These are phyloP conservation scores for Lentinus brumalis DNA, from an alignment of 768 basidiomycete genomes.

Conservation along the genomic window DNA sequence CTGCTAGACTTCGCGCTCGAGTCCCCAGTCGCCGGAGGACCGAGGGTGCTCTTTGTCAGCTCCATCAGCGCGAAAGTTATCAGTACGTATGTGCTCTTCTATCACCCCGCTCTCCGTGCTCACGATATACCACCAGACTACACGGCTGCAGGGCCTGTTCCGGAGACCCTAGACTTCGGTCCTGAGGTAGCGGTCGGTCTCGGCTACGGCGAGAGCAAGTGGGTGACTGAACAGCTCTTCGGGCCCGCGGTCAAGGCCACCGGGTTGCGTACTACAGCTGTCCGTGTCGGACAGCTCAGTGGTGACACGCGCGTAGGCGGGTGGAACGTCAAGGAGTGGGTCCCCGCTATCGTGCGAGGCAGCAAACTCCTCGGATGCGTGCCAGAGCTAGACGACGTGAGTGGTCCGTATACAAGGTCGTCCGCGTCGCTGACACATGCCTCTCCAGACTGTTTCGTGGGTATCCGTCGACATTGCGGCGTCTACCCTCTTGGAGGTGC, in stretches of 20 bases:
- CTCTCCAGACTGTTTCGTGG: slow-evolving; percentile 5
- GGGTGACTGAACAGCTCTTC: slow-evolving; percentile 35
- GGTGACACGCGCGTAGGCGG: slow-evolving; percentile 30
- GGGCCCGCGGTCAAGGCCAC: slow-evolving; percentile 28
- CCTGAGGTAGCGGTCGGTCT: slow-evolving; percentile 27
- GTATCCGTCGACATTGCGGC: slow-evolving; percentile 10
- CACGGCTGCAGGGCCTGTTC: background rate
- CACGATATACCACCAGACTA: slow-evolving; percentile 1
- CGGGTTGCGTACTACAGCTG: slow-evolving; percentile 34
- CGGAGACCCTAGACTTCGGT: slow-evolving; percentile 13
- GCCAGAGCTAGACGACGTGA: slow-evolving; percentile 39
- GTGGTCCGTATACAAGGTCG: slow-evolving; percentile 9
- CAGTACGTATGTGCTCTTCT: slow-evolving; percentile 18
- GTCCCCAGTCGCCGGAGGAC: slow-evolving; percentile 7
- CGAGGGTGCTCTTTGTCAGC: slow-evolving; percentile 30
- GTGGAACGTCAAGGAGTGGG: slow-evolving; percentile 40
- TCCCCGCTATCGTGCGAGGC: slow-evolving; percentile 41
- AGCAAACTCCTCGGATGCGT: slow-evolving; percentile 33
- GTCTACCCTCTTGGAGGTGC: slow-evolving; percentile 4
- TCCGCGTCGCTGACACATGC: background rate
- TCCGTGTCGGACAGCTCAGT: slow-evolving; percentile 36
- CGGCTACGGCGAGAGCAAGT: slow-evolving; percentile 41
- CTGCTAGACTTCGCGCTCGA: slow-evolving; percentile 18
- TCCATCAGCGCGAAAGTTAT: slow-evolving; percentile 17
- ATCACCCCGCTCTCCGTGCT: background rate